Base-by-base conservation (phyloP, 495 filamentous ascomycete genomes). In the Tuber borchii region DNA sequence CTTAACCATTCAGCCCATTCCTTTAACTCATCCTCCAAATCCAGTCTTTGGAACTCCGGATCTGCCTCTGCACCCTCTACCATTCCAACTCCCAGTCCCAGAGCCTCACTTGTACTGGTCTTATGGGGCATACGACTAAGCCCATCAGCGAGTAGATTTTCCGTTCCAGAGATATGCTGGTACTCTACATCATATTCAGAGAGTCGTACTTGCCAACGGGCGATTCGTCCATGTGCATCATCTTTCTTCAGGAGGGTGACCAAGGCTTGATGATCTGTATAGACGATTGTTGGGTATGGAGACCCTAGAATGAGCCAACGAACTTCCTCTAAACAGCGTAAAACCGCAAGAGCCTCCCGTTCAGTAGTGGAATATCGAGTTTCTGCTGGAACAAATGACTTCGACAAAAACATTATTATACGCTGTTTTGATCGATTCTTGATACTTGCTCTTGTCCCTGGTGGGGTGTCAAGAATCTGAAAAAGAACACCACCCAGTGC, bases 241-340 rank as follows among this genome's bases (percentile, higher is more conserved):
- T 75, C 74, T 9, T 37, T 51, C 0, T 10, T 2, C 12, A 75
- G 20, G 1, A 75, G 40, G 1, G 69, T 9, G 1, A 75, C 10
- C 2, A 75, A 10, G 1, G 74, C 74, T 20, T 44, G 20, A 43
- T 71, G 69, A 51, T 75, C 74, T 0, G 74, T 75, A 48, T 75
- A 75, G 1, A 75, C 37, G 3, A 31, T 69, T 31, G 46, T 71
- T 2, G 68, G 4, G 46, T 3, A 75, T 2, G 39, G 39, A 0
- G 39, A 45, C 2, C 43, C 69, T 0, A 46, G 8, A 31, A 75
- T 44, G 12, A 75, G 8, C 42, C 37, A 72, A 0, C 51, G 1
- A 22, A 72, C 69, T 31, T 71, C 74, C 17, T 71, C 65, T 37
- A 75, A 46, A 1, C 10, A 42, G 0, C 68, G 72, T 3, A 75